Conservation (phyloP, 495 filamentous ascomycete genomes). For the Neurospora sp. region DNA sequence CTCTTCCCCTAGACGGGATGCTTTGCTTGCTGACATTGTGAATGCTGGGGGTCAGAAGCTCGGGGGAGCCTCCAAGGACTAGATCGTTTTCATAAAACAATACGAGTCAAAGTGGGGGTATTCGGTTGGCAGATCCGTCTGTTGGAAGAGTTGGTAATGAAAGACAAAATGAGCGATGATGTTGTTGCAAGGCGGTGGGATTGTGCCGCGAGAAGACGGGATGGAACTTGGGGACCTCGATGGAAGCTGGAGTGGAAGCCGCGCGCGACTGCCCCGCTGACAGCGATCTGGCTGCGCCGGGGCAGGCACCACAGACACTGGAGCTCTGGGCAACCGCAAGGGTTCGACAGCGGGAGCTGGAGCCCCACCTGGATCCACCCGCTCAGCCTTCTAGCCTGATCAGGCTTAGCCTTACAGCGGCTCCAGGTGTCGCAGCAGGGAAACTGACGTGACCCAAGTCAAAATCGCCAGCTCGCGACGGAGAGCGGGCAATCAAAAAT, state of each 20-base stretch:
- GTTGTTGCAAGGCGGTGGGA: constrained; percentile 11
- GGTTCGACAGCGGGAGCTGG: not conserved
- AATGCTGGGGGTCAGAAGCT: not conserved
- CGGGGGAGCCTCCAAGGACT: not conserved
- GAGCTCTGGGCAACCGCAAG: not conserved
- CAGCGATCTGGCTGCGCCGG: not conserved
- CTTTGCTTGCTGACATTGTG: constrained; percentile 75
- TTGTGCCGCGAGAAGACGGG: constrained; percentile 2
- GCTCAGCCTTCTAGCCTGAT: not conserved
- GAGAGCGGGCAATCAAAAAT: constrained; percentile 24
- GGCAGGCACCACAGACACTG: not conserved
- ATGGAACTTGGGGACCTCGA: not conserved
- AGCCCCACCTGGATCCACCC: not conserved
- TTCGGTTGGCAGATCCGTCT: not conserved
- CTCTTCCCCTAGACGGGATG: constrained; percentile 94
- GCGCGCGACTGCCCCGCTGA: not conserved
- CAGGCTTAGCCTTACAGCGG: not conserved
- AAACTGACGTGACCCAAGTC: not conserved
- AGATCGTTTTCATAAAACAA: not conserved
- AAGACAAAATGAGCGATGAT: not conserved
- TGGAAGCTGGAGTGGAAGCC: not conserved
- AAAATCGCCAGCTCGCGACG: constrained; percentile 2
- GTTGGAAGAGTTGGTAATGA: not conserved
- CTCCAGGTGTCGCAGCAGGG: not conserved
- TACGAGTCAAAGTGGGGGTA: not conserved